Evolutionary conservation across 2,329 filamentous ascomycete genomes (phyloP), one percentile per base, ranked within the genome.

Genomic region (Dryadomyces quercus-mongolicae): DNA sequence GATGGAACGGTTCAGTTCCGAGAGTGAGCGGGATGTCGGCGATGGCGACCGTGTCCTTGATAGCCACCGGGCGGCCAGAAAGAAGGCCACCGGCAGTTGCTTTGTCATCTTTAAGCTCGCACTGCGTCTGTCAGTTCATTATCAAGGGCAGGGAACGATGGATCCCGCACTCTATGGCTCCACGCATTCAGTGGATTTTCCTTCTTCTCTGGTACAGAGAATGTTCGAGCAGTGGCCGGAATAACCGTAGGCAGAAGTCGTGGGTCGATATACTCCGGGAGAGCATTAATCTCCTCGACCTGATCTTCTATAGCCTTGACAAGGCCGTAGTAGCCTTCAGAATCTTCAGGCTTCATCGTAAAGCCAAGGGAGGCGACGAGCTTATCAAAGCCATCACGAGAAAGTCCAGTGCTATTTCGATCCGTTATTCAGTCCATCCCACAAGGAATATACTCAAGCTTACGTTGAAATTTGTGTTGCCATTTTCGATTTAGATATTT

Each of bases 21-120:
- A 60, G 81, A 82, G 62, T 85, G 77, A 58, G 78, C 70, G 50
- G 73, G 71, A 22, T 78, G 1, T 85, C 87, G 13, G 80, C 78
- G 15, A 92, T 67, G 62, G 89, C 81, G 44, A 86, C 78, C 63
- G 89, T 85, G 61, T 91, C 86, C 67, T 91, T 91, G 49, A 89
- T 75, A 0, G 79, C 84, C 2, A 88, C 77, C 0, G 85, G 85
- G 0, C 90, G 76, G 12, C 86, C 87, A 59, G 88, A 85, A 0
- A 91, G 70, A 0, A 80, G 73, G 0, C 84, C 79, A 2, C 25
- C 22, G 0, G 45, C 20, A 4, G 47, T 48, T 13, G 58, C 58
- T 1, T 5, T 6, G 25, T 53, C n/a, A 57, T 59, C 57, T 16
- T 53, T 54, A 49, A 68, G 55, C 34, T 63, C 56, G 40, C 65